Conservation (phyloP, 1,284 basidiomycete genomes). For the Fistulinella cinereoalba region DNA sequence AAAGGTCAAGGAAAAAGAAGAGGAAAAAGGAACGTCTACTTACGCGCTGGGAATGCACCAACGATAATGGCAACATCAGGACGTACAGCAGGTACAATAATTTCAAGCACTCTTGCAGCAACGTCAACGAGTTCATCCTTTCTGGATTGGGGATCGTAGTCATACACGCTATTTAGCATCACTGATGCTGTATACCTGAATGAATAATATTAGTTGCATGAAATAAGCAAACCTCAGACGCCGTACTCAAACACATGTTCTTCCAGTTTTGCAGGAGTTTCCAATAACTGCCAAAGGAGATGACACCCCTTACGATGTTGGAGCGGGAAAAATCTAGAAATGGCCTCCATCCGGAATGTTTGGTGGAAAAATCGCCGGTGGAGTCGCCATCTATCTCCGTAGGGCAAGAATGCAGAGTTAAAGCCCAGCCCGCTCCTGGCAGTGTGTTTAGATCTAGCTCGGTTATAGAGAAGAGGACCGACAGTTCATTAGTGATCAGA, state of each 20-base stretch:
- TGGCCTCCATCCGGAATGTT: not conserved
- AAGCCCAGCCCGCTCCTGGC: slow-evolving; percentile 3
- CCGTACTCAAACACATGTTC: slow-evolving; percentile 6
- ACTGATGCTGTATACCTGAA: slow-evolving; percentile 1
- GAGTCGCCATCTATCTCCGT: slow-evolving; percentile 3
- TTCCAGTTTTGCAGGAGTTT: not conserved
- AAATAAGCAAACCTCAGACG: not conserved
- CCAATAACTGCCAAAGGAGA: not conserved
- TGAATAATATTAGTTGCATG: not conserved
- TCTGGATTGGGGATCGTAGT: slow-evolving; percentile 6
- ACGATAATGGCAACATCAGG: not conserved
- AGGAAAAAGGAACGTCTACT: not conserved
- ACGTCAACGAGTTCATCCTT: not conserved
- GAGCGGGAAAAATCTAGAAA: not conserved
- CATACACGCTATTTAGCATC: slow-evolving; percentile 6
- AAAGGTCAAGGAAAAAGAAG: not conserved
- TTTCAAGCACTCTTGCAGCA: not conserved
- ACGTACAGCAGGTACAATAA: not conserved
- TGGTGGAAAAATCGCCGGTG: slow-evolving; percentile 5
- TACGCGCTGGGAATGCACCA: slow-evolving; percentile 1
- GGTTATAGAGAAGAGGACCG: not conserved
- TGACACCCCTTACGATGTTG: slow-evolving; percentile 1
- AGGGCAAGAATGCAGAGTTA: not conserved
- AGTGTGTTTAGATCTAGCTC: not conserved
- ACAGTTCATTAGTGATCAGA: slow-evolving; percentile 6